Base-by-base conservation (phyloP, 352 stramenopile genomes). In the Aphanomyces cochlioides region DNA sequence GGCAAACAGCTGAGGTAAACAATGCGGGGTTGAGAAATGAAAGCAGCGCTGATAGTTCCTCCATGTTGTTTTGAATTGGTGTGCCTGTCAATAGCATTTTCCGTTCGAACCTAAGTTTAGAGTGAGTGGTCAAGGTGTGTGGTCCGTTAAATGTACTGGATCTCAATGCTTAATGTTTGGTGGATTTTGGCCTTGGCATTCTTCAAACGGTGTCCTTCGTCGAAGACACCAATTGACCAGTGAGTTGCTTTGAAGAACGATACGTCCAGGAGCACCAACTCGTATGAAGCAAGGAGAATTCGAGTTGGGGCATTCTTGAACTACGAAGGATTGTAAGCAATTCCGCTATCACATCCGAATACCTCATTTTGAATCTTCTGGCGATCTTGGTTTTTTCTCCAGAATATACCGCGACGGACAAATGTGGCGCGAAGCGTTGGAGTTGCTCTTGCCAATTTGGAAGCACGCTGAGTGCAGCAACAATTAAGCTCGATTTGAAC, bases 391-490 rank as follows among this genome's bases (percentile, higher is more conserved):
- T n/a, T 57, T 88, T 80, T 7, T 75, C 67, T 0, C 82, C 83
- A 8, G 78, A 78, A 73, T 89, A 90, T 77, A 89, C 83, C 66
- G 76, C 47, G 10, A 83, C 28, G 67, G 83, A 57, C 64, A 90
- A 81, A 13, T 72, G 82, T 3, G 85, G 81, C 2, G 85, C 85
- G 56, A 88, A 93, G 13, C 77, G 78, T 53, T 78, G 76, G 66
- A 92, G 88, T 74, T 95, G 84, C 66, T 92, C 82, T 72, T 89
- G 83, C 87, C 87, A 95, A 67, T 91, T 92, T 39, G 82, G 82
- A 48, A 95, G 69, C n/a, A 92, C 85, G 67, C 84, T 92, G 50
- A 95, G 68, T 45, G 87, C 85, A 7, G 84, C 85, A 19, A 90
- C 79, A 39, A 95, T 73, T 28, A 95, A 58, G 54, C 77, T 90